Evolutionary conservation across 1,284 basidiomycete genomes (phyloP), one percentile per base, ranked within the genome.

Genomic region (Ceratobasidium sp.): DNA sequence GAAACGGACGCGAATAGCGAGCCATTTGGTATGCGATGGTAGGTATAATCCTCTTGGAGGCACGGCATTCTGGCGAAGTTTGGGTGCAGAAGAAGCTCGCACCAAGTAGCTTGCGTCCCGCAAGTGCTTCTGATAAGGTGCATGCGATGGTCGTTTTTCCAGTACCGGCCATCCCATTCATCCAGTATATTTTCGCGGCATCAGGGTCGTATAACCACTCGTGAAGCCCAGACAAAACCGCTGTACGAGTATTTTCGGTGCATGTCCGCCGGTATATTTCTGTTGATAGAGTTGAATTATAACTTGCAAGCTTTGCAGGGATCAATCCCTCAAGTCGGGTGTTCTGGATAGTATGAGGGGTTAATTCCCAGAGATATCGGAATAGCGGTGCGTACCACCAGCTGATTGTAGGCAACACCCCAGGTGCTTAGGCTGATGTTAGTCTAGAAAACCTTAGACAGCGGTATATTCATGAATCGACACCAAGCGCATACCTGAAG

Each of bases 111-210:
- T 47, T 10, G 13, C 22, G 7, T 7, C 13, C 22, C 45, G 10
- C 45, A 6, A 47, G 45, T 22, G 13, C 7, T 47, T 47, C 25
- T n/a, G n/a, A 38, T 8, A 40, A 25, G 55, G 31, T 40, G 25
- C 34, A 57, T 38, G 55, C 55, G 32, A 57, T 25, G 3, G 55
- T 57, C 2, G 55, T 57, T 25, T 58, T 58, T n/a, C n/a, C n/a
- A n/a, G n/a, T n/a, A n/a, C n/a, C n/a, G n/a, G n/a, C n/a, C n/a
- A n/a, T n/a, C n/a, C 56, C 56, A 31, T 47, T 58, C 40, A 58
- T 8, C 56, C 56, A 58, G 27, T 58, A 58, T 15, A 58, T 7
- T 17, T 27, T 31, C 27, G 38, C 13, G 12, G n/a, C 40, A 2
- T 58, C 15, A 10, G 38, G 5, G 25, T 43, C 40, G 20, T n/a